Evolutionary conservation across 768 basidiomycete genomes (phyloP).

Genomic region (Termitomyces sp.): DNA sequence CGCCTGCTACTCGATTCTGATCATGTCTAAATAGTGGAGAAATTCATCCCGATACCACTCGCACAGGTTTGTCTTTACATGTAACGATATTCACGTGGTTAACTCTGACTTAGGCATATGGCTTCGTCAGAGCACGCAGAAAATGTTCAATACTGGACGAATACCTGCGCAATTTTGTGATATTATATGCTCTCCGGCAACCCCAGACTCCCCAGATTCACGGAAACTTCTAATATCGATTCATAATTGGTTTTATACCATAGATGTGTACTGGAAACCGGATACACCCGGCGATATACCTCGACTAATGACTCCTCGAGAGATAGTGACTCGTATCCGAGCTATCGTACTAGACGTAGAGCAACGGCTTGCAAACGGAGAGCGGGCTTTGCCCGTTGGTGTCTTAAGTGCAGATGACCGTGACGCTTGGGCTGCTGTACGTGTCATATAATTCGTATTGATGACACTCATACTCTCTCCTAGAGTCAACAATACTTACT

Average conservation of each 20-base stretch:
- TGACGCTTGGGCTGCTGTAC: conserved; percentile 76
- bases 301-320: conserved; percentile 27
- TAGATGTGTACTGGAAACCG: conserved; percentile 55
- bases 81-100: neutral
- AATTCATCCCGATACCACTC: conserved; percentile 63
- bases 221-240: conserved; percentile 64
- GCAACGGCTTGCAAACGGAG: conserved; percentile 41
- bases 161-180: conserved; percentile 70
- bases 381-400: conserved; percentile 57
- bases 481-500: conserved; percentile 73
- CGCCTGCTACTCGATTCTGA: neutral
- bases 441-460: conserved; percentile 11
- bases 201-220: conserved; percentile 38
- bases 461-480: neutral
- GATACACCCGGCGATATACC: conserved; percentile 20
- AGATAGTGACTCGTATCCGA: conserved; percentile 40
- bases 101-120: conserved; percentile 46
- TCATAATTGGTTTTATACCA: conserved; percentile 74
- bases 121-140: conserved; percentile 51
- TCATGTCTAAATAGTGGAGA: conserved; percentile 46
- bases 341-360: conserved; percentile 54
- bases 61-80: conserved; percentile 44
- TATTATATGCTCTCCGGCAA: conserved; percentile 44
- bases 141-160: conserved; percentile 74
- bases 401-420: conserved; percentile 75